phyloP scores from a whole-genome alignment of 1,139 yeast genomes.

The Debaryomycetaceae sp. region DNA sequence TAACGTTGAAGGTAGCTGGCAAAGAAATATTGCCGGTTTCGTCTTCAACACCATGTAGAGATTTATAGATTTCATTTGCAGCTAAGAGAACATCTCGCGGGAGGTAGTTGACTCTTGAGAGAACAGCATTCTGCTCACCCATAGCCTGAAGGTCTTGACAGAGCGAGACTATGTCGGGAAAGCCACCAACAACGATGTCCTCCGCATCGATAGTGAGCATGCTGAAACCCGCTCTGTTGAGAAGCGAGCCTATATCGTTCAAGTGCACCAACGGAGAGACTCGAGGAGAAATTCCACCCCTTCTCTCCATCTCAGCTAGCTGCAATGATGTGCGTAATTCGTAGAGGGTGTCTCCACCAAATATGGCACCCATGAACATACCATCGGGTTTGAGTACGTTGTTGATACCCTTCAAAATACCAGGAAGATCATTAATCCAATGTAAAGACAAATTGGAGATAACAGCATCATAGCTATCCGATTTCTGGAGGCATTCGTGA shows the following conservation, averaged over 20 bases:
- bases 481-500: slow-evolving; percentile 31
- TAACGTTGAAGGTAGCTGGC: slow-evolving; percentile 68
- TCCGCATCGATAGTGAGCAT: slow-evolving; percentile 83
- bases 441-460: slow-evolving; percentile 72
- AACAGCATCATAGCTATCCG: slow-evolving; percentile 65
- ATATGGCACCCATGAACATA: slow-evolving; percentile 75
- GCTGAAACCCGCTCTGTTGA: slow-evolving; percentile 74
- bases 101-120: slow-evolving; percentile 51
- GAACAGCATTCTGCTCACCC: slow-evolving; percentile 82
- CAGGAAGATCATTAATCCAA: slow-evolving; percentile 84
- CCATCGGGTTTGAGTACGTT: slow-evolving; percentile 76
- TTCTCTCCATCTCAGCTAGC: slow-evolving; percentile 75
- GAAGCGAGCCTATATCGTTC: slow-evolving; percentile 68
- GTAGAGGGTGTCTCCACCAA: slow-evolving; percentile 81
- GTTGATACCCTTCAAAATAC: slow-evolving; percentile 54
- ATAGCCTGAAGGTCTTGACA: slow-evolving; percentile 71
- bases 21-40: slow-evolving; percentile 39
- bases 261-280: slow-evolving; percentile 79
- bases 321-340: slow-evolving; percentile 79
- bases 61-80: slow-evolving; percentile 69
- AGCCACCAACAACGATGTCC: slow-evolving; percentile 74
- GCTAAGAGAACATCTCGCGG: slow-evolving; percentile 68
- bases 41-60: slow-evolving; percentile 66
- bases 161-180: slow-evolving; percentile 66
- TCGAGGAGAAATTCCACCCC: slow-evolving; percentile 77